Conservation (phyloP, 2,329 filamentous ascomycete genomes). For the Aspergillus piperis region DNA sequence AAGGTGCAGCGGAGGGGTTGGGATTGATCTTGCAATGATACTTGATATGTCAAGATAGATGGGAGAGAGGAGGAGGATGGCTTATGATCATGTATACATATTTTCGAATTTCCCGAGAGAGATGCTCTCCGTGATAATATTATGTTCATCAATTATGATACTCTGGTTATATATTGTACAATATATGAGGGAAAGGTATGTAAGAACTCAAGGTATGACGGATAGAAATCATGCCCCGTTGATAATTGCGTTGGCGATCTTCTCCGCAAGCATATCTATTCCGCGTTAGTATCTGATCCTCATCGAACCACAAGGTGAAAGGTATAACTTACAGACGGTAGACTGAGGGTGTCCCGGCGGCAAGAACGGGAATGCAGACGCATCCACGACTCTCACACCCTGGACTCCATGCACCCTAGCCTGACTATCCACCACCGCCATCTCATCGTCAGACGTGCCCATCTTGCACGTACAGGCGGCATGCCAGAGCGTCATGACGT, state of each 20-base stretch:
- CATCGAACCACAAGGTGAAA: no score
- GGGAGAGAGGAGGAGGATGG: no score
- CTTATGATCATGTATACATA: no score
- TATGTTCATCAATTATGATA: no score
- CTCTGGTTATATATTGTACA: background rate
- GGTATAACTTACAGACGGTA: conserved; percentile 34
- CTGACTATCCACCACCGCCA: conserved; percentile 36
- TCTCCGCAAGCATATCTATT: conserved; percentile 42
- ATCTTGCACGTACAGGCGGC: conserved; percentile 40
- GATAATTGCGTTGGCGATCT: conserved; percentile 18
- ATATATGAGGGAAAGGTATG: no score
- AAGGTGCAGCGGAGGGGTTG: background rate
- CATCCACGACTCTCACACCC: conserved; percentile 38
- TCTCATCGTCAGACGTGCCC: conserved; percentile 32
- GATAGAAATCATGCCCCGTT: background rate
- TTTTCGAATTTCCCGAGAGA: no score
- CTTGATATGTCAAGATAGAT: no score
- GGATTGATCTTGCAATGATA: background rate
- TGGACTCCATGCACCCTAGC: conserved; percentile 33
- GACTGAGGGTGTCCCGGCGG: conserved; percentile 43
- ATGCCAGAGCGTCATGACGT: conserved; percentile 36
- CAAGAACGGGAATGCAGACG: conserved; percentile 35
- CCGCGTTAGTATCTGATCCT: background rate
- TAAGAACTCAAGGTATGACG: background rate
- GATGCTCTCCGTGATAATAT: no score